Evolutionary conservation across 805 yeast genomes (phyloP), one percentile per base, ranked within the genome.

Genomic region (Scheffersomyces amazonensis): DNA sequence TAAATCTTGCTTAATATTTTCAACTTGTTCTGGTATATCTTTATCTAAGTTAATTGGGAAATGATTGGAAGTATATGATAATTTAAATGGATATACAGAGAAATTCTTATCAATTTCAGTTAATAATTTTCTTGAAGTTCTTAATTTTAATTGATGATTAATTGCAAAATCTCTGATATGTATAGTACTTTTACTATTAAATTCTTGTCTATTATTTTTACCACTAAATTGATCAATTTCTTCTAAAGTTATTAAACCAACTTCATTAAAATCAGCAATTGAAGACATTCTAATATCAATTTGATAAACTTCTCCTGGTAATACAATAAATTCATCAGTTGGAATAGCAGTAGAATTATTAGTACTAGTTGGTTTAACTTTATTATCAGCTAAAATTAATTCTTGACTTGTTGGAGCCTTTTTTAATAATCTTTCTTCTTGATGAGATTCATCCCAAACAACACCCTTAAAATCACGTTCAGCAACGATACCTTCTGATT

Each of bases 401-500:
- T 49, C 53, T 21, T 39, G 39, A 22, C 36, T 39, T 13, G 32
- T 35, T 35, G 63, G 52, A 10, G 75, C 65, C 52, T 64, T 70
- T 42, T 58, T 60, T 40, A 83, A 65, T 41, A 85, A 67, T 17
- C 58, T 55, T 27, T 71, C 69, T 65, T 86, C 95, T 64, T 85
- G 93, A 60, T 85, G 85, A 27, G 81, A 72, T 65, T 86, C 95
- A 37, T 83, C 75, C 95, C 95, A 86, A 19, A 76, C 84, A 38
- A 90, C 95, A 56, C 96, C 96, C 64, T 91, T 90, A 66, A 85
- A 87, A 48, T 87, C 96, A 56, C 81, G 77, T 68, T 91, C 99
- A 27, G 90, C 91, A 47, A 89, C 93, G 39, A 89, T 71, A 58
- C 89, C 93, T 56, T 88, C 95, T 42, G 90, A 83, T 71, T 93